Conservation (phyloP, 225 moss, liverwort and hornwort species). For the Bryoerythrophyllum caledonicum region DNA sequence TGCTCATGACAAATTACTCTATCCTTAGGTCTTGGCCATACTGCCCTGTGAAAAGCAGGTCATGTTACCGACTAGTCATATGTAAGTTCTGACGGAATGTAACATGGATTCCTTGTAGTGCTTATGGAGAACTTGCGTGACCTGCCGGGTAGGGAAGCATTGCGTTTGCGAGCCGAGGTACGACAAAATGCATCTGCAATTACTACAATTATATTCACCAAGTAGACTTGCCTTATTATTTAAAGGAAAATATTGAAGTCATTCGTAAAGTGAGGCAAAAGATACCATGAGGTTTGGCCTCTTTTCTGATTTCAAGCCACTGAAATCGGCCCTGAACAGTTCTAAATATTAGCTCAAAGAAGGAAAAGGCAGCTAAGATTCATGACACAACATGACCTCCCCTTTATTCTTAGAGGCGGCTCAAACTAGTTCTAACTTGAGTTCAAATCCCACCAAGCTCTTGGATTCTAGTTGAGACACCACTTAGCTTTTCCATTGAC, state of each 20-base stretch:
- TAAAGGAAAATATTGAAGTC: background rate
- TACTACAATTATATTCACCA: background rate
- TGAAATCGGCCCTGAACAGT: too few relatives aligned
- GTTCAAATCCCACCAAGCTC: too few relatives aligned
- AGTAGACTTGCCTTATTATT: background rate
- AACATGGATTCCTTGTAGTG: slow-evolving; percentile 41
- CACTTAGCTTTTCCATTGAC: too few relatives aligned
- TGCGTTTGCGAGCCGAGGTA: slow-evolving; percentile 89
- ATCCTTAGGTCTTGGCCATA: background rate
- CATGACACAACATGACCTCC: too few relatives aligned
- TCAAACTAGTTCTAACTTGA: too few relatives aligned
- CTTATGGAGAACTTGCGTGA: slow-evolving; percentile 90
- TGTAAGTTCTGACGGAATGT: slow-evolving; percentile 13
- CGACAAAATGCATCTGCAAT: slow-evolving; percentile 1
- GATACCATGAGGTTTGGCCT: too few relatives aligned
- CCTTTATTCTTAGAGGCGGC: too few relatives aligned
- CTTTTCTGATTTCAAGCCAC: too few relatives aligned
- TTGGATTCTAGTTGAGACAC: too few relatives aligned
- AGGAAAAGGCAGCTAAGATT: too few relatives aligned
- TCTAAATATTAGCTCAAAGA: too few relatives aligned
- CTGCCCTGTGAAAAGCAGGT: background rate
- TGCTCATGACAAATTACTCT: background rate
- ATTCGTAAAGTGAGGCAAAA: too few relatives aligned
- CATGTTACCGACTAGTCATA: background rate
- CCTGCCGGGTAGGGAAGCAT: slow-evolving; percentile 85